Base-by-base conservation (phyloP, 768 basidiomycete species). In the Lactarius deliciosus region DNA sequence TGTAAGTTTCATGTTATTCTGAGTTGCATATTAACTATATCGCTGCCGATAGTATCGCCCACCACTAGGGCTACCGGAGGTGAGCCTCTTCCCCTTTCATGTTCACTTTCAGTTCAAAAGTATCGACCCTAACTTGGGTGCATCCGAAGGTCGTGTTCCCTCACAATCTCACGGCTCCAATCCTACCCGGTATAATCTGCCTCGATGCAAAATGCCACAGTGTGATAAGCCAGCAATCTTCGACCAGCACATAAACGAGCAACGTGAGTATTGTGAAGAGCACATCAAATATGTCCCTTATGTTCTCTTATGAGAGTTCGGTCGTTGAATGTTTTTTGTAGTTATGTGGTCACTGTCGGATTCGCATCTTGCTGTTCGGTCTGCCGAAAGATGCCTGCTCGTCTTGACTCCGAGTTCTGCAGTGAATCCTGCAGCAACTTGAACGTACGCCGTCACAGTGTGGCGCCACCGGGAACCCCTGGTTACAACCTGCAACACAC, bases 201-300 rank as follows among this genome's bases (percentile, higher is more conserved):
- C 36, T 20, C 45, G 1, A 28, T 67, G 66, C 43, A 63, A 9
- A 45, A 0, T 63, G 0, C 62, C 62, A 34, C 15, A 1, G 0
- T 67, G 66, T 18, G n/a, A 28, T 30, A n/a, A 45, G 22, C 18
- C 6, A 8, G 40, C 32, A 2, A 4, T 30, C 25, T 67, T 63
- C 34, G 32, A 67, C 34, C 25, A 10, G 11, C 11, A 15, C 30
- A 38, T 59, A 16, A 36, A 63, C 25, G 57, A 67, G 32, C 62
- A 55, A 36, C 40, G 62, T 9, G 57, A 63, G 36, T 67, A 30
- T 36, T 67, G 66, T 25, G 32, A 34, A 22, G 13, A 15, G 1
- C 66, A 67, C 34, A 11, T 63, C 10, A 2, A 1, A 62, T 67
- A 63, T 10, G 65, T 15, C 11, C 47, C 5, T 1, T 53, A 34